phyloP scores from a whole-genome alignment of 345 rosid genomes.

The Camelina sativa region DNA sequence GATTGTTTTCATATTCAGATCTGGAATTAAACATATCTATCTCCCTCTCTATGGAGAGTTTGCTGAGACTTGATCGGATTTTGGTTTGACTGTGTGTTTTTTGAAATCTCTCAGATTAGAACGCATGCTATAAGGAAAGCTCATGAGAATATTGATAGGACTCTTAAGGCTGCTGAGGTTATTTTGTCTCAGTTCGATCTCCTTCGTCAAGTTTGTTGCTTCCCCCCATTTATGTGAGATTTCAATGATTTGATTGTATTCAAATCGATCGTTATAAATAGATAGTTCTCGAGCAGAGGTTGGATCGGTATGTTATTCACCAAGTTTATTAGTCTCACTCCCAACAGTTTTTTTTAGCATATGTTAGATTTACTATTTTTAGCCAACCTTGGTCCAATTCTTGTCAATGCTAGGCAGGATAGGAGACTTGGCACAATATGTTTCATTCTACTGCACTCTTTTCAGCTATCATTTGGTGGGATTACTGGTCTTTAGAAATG shows the following conservation, averaged over 20 bases:
- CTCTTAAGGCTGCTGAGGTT: slow-evolving; percentile 89
- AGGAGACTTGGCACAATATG: no score
- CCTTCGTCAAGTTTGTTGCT: slow-evolving; percentile 72
- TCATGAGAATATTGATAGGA: slow-evolving; percentile 94
- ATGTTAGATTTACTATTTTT: not conserved
- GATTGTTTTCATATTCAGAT: slow-evolving; percentile 4
- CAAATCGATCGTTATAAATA: not conserved
- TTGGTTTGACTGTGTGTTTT: slow-evolving; percentile 43
- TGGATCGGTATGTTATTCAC: not conserved
- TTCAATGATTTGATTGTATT: not conserved
- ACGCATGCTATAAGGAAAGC: slow-evolving; percentile 96
- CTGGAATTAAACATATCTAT: not conserved
- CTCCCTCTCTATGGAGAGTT: no score
- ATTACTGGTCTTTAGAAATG: no score
- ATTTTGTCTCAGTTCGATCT: slow-evolving; percentile 79
- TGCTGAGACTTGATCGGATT: slow-evolving; percentile 39
- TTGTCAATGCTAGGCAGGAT: no score
- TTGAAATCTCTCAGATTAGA: slow-evolving; percentile 63
- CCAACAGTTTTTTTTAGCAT: not conserved
- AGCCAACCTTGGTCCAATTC: no score
- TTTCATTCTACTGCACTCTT: no score
- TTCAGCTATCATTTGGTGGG: no score
- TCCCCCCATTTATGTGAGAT: not conserved
- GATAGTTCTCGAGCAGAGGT: not conserved
- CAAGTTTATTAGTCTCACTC: not conserved